These are phyloP conservation scores for Wickerhamomyces sydowiorum DNA, from an alignment of 805 yeast species.

Conservation along the genomic window DNA sequence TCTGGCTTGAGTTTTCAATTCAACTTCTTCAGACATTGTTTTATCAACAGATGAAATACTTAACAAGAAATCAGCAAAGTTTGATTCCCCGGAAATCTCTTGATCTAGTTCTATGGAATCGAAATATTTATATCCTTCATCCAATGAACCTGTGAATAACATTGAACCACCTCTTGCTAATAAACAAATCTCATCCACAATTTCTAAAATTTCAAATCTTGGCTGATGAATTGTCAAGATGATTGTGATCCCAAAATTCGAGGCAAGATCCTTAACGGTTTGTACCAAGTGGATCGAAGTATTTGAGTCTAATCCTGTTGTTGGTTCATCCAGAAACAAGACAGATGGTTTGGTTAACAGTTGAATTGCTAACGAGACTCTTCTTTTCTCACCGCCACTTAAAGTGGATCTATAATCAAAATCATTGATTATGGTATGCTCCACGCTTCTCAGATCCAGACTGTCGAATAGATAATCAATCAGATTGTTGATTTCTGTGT, in stretches of 20 bases:
- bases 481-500: constrained; percentile 15
- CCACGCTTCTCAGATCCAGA: constrained; percentile 60
- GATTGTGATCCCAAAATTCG: constrained; percentile 61
- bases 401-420: constrained; percentile 43
- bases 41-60: constrained; percentile 46
- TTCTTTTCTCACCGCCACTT: constrained; percentile 82
- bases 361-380: constrained; percentile 80
- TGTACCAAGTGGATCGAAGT: constrained; percentile 64
- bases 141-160: constrained; percentile 39
- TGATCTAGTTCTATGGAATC: constrained; percentile 30
- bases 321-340: constrained; percentile 79
- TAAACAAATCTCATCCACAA: constrained; percentile 66
- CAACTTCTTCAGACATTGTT: constrained; percentile 26
- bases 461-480: constrained; percentile 29
- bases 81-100: constrained; percentile 21
- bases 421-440: constrained; percentile 58
- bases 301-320: constrained; percentile 81
- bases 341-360: constrained; percentile 71
- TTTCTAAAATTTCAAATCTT: constrained; percentile 65
- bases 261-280: constrained; percentile 50
- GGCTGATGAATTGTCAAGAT: constrained; percentile 84
- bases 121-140: constrained; percentile 41
- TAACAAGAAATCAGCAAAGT: constrained; percentile 48
- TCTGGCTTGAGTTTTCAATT: constrained; percentile 17
- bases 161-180: constrained; percentile 54